Percentiles rank a stretch among this genome's conserved stretches.
Conservation (phyloP, 225 moss, liverwort and hornwort genomes). For the Straminergon stramineum region DNA sequence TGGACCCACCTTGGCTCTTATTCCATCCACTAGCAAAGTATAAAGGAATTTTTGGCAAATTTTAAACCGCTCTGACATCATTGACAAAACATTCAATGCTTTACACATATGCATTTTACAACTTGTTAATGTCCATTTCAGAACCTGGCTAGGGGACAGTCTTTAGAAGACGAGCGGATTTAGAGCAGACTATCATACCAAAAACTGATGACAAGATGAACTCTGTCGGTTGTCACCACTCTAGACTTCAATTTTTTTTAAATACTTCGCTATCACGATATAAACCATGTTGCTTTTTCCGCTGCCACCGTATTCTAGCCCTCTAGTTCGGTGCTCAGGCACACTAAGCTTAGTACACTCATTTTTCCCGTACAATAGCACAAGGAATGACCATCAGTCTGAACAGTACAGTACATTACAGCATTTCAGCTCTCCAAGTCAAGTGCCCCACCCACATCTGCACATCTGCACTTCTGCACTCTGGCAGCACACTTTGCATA, state of each 20-base stretch:
- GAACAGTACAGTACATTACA: not conserved
- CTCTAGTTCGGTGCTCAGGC: not conserved
- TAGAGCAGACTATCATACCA: too few relatives aligned
- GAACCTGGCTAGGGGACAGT: too few relatives aligned
- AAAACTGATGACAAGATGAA: not conserved
- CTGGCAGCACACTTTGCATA: not conserved
- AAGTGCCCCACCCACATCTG: not conserved
- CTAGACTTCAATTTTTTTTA: too few relatives aligned
- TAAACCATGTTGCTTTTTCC: not conserved
- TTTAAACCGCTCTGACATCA: too few relatives aligned
- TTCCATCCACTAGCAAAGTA: too few relatives aligned
- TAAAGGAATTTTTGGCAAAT: too few relatives aligned
- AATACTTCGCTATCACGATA: not conserved
- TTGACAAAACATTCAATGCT: too few relatives aligned
- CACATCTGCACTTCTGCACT: not conserved
- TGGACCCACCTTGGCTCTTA: too few relatives aligned
- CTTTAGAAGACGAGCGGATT: too few relatives aligned
- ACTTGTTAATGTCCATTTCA: too few relatives aligned
- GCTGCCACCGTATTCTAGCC: not conserved
- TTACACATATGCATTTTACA: too few relatives aligned
- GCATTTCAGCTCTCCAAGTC: not conserved
- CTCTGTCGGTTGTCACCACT: not conserved
- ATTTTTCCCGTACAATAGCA: not conserved
- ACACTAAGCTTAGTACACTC: not conserved
- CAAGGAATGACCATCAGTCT: not conserved